Percentiles rank a stretch among this genome's conserved stretches.
Conservation (phyloP, 2,329 filamentous ascomycete genomes). For the Aspergillaceae sp. region DNA sequence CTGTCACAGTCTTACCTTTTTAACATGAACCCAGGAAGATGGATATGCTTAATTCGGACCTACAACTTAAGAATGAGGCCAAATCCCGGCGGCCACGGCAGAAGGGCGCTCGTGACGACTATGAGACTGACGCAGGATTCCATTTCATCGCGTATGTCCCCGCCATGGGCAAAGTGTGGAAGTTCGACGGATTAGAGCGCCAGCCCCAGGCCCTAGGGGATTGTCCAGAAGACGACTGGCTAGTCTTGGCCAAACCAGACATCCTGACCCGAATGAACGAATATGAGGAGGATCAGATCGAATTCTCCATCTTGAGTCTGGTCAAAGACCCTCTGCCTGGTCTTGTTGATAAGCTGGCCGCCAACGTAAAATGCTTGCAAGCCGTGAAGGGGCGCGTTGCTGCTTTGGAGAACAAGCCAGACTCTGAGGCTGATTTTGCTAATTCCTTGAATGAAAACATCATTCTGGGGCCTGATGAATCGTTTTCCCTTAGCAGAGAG, state of each 20-base stretch:
- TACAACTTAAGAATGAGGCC: slow-evolving; percentile 47
- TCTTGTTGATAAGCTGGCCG: slow-evolving; percentile 36
- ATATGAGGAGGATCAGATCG: slow-evolving; percentile 55
- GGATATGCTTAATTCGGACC: slow-evolving; percentile 65
- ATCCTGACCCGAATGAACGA: slow-evolving; percentile 61
- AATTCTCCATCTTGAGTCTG: slow-evolving; percentile 71
- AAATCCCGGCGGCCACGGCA: slow-evolving; percentile 27
- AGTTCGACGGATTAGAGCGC: slow-evolving; percentile 73
- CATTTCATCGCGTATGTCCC: slow-evolving; percentile 90
- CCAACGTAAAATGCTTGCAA: slow-evolving; percentile 40
- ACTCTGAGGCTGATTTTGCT: slow-evolving; percentile 1
- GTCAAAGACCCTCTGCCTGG: slow-evolving; percentile 55
- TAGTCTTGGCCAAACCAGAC: slow-evolving; percentile 53
- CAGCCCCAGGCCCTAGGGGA: slow-evolving; percentile 56
- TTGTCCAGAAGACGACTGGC: slow-evolving; percentile 53
- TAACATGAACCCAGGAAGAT: slow-evolving; percentile 47
- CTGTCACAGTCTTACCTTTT: not conserved
- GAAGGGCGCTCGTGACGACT: slow-evolving; percentile 36
- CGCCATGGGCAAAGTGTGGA: slow-evolving; percentile 66
- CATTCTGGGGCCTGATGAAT: slow-evolving; percentile 30
- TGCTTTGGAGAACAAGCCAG: not conserved
- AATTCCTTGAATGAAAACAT: slow-evolving; percentile 12
- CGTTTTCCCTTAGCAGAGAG: slow-evolving; percentile 22
- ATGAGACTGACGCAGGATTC: slow-evolving; percentile 55
- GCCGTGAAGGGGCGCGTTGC: slow-evolving; percentile 26